Evolutionary conservation across 208 protist genomes (phyloP), one percentile per base, ranked within the genome.

Genomic region (Wallacemonas sp.): DNA sequence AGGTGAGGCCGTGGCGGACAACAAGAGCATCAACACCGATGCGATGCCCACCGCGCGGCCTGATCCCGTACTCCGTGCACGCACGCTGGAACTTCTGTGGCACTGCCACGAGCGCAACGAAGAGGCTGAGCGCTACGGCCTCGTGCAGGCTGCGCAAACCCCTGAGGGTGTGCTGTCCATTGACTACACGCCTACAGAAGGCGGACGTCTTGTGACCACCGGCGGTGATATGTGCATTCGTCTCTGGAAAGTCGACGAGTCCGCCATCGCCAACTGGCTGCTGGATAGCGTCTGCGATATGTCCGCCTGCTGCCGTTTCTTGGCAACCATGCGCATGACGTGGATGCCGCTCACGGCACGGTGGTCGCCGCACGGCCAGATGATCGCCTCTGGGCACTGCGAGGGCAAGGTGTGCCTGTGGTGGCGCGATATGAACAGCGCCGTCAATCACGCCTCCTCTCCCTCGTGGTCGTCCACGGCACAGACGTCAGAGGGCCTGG

Each of bases 81-180:
- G 85, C 48, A 96, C 90, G 29, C 80, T 96, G 10, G 87, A 96
- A 45, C 67, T 96, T 33, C 69, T 93, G 3, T 96, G 90, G 90
- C 90, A 96, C 80, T 89, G 72, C 68, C 77, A 84, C 25, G 87
- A 93, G 59, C 76, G 77, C 20, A 84, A 86, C 48, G 80, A 91
- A 44, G 90, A 95, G 68, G 87, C 86, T 12, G 86, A 87, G 39
- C 76, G 77, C 26, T 72, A 91, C 3, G 90, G 86, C 39, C 52
- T 59, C 31, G 64, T 93, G 64, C 90, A 92, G 57, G 61, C 29
- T 20, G 55, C 32, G 46, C 46, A 75, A 76, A 49, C 84, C 66
- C 63, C 59, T 73, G 32, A 96, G 44, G 90, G 90, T 61, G 87
- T 96, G 61, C 89, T 88, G 10, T 89, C 79, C 38, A 76, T 96